phyloP scores from a whole-genome alignment of 768 basidiomycete genomes.

The Suillus placidus region DNA sequence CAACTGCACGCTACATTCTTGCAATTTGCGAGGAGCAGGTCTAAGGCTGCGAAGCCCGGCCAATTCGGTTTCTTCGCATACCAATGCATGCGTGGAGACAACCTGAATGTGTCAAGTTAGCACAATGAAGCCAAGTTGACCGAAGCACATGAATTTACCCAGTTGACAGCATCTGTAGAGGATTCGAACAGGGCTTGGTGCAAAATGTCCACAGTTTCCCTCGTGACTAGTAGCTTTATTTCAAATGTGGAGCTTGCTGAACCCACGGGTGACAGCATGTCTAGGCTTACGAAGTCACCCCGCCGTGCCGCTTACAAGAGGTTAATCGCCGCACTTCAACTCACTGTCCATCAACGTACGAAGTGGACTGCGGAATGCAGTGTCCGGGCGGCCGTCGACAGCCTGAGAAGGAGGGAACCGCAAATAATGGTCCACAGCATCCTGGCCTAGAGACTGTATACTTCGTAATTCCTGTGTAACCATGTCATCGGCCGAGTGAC shows the following conservation, averaged over 20 bases:
- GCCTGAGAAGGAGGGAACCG: conserved; percentile 52
- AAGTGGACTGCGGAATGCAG: conserved; percentile 51
- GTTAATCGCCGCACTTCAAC: conserved; percentile 22
- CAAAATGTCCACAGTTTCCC: conserved; percentile 36
- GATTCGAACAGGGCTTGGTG: conserved; percentile 28
- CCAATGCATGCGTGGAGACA: not conserved
- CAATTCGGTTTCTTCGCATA: conserved; percentile 1
- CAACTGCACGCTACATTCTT: conserved; percentile 31
- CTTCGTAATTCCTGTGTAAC: conserved; percentile 45
- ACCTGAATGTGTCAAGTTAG: not conserved
- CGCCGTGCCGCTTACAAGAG: conserved; percentile 20
- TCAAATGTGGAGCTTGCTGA: conserved; percentile 26
- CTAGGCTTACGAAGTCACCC: conserved; percentile 44
- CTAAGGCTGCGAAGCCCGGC: not conserved
- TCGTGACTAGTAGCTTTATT: conserved; percentile 41
- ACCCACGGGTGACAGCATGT: conserved; percentile 35
- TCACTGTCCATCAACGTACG: conserved; percentile 38
- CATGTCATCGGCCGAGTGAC: conserved; percentile 40
- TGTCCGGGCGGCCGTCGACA: conserved; percentile 54
- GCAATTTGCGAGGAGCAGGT: conserved; percentile 1
- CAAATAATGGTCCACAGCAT: conserved; percentile 42
- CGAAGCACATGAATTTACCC: conserved; percentile 29
- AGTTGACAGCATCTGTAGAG: conserved; percentile 33
- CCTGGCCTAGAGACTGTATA: conserved; percentile 35
- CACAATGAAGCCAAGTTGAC: not conserved